Evolutionary conservation across 2,329 filamentous ascomycete genomes (phyloP).

Genomic region (Hirsutella minnesotensis): DNA sequence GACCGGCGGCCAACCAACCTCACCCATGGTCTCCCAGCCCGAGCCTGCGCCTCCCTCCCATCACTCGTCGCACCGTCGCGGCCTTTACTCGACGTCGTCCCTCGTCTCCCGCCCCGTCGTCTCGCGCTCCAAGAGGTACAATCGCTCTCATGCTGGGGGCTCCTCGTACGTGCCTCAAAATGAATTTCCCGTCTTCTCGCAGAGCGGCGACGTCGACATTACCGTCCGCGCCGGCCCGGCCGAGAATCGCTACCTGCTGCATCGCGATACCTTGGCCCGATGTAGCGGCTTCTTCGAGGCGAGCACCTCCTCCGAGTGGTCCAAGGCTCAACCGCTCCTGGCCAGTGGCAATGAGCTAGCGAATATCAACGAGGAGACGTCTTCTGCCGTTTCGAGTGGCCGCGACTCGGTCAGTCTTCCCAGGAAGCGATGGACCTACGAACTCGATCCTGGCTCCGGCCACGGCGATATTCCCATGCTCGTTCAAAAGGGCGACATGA

Average conservation of each 20-base stretch:
- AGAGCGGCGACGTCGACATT: slow-evolving; percentile 89
- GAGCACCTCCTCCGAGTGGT: slow-evolving; percentile 69
- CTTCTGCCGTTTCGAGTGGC: slow-evolving; percentile 10
- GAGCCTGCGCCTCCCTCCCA: slow-evolving; percentile 23
- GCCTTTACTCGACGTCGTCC: slow-evolving; percentile 22
- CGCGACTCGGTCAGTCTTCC: slow-evolving; percentile 8
- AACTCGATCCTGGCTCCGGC: slow-evolving; percentile 64
- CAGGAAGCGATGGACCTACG: slow-evolving; percentile 67
- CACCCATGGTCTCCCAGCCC: slow-evolving; percentile 52
- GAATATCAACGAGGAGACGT: slow-evolving; percentile 37
- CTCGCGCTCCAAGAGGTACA: slow-evolving; percentile 56
- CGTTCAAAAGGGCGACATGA: slow-evolving; percentile 57
- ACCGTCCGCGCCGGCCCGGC: slow-evolving; percentile 49
- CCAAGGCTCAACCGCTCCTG: slow-evolving; percentile 17
- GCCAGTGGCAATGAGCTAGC: slow-evolving; percentile 33
- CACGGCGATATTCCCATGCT: slow-evolving; percentile 77
- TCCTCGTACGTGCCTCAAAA: slow-evolving; percentile 62
- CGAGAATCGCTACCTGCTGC: slow-evolving; percentile 77
- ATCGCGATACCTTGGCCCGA: slow-evolving; percentile 75
- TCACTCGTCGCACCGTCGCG: slow-evolving; percentile 6
- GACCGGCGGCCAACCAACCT: slow-evolving; percentile 5
- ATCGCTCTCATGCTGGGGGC: slow-evolving; percentile 70
- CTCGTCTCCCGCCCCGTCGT: slow-evolving; percentile 51
- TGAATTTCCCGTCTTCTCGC: slow-evolving; percentile 83
- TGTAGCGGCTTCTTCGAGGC: slow-evolving; percentile 92